Conservation (phyloP, 2,329 filamentous ascomycete genomes). For the Aspergillus viridinutans region DNA sequence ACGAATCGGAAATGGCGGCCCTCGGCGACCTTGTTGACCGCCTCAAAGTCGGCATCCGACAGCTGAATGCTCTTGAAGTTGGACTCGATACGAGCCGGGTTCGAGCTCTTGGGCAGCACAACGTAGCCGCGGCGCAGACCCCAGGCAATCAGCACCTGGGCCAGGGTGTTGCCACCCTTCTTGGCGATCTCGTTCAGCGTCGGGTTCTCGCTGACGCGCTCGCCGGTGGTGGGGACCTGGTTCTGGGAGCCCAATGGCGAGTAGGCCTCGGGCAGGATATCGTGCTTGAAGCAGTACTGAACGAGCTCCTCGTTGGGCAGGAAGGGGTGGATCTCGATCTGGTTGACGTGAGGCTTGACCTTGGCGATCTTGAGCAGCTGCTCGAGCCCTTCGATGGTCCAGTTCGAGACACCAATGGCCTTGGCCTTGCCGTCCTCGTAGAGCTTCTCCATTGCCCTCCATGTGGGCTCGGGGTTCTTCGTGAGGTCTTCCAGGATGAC, state of each 20-base stretch:
- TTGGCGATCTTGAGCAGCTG: constrained; percentile 42
- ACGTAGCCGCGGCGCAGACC: constrained; percentile 62
- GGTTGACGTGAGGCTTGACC: constrained; percentile 42
- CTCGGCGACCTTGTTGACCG: constrained; percentile 60
- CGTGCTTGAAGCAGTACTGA: constrained; percentile 39
- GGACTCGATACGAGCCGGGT: constrained; percentile 61
- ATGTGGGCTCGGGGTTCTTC: constrained; percentile 60
- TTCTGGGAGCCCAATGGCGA: constrained; percentile 59
- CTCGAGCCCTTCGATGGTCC: constrained; percentile 50
- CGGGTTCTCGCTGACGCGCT: constrained; percentile 59
- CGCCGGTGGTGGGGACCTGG: constrained; percentile 64
- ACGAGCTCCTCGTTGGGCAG: constrained; percentile 44
- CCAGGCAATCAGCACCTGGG: constrained; percentile 62
- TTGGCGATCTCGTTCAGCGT: constrained; percentile 56
- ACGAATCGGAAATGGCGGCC: constrained; percentile 68
- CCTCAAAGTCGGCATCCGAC: constrained; percentile 54
- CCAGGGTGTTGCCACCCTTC: constrained; percentile 55
- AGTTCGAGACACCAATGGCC: constrained; percentile 78
- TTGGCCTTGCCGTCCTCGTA: constrained; percentile 58
- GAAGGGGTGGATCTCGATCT: constrained; percentile 46
- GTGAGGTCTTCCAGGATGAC: constrained; percentile 62
- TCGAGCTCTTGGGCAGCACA: constrained; percentile 67
- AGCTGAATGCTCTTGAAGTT: constrained; percentile 63
- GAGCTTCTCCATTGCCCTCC: constrained; percentile 63
- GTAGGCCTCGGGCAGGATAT: constrained; percentile 41